These are phyloP conservation scores for Aechmea fasciata DNA, from an alignment of 176 grass and related monocot genomes.

Conservation along the genomic window DNA sequence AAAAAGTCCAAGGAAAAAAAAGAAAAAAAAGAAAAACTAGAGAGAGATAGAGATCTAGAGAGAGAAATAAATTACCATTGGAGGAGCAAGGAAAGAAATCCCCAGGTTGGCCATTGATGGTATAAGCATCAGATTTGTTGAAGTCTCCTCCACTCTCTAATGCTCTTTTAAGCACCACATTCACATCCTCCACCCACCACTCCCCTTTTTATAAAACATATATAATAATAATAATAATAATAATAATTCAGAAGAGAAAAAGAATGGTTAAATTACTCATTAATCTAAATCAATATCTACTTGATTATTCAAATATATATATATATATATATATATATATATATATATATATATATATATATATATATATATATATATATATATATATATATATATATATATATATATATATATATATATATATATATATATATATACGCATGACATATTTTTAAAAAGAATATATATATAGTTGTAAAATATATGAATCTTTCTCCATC, in stretches of 20 bases:
- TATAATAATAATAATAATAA: neutral
- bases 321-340: too few species aligned
- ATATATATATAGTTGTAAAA: too few species aligned
- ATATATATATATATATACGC: too few species aligned
- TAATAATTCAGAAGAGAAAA: too few species aligned
- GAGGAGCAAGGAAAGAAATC: slow-evolving; percentile 10
- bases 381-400: too few species aligned
- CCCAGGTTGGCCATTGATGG: slow-evolving; percentile 14
- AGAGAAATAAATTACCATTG: neutral
- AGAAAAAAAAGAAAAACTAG: neutral
- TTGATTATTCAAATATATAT: too few species aligned
- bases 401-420: too few species aligned
- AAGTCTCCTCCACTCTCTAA: neutral
- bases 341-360: too few species aligned
- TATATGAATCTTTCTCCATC: too few species aligned
- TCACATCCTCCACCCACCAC: slow-evolving; percentile 5
- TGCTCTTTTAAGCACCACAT: neutral
- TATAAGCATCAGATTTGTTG: slow-evolving; percentile 1
- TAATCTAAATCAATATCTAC: neutral
- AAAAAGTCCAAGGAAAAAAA: too few species aligned
- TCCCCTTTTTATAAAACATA: slow-evolving; percentile 1
- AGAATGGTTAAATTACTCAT: neutral
- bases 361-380: too few species aligned
- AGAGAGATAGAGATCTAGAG: neutral
- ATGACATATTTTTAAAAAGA: too few species aligned